Base-by-base conservation (phyloP, 1,284 basidiomycete species). In the Ustilago vetiveriae region DNA sequence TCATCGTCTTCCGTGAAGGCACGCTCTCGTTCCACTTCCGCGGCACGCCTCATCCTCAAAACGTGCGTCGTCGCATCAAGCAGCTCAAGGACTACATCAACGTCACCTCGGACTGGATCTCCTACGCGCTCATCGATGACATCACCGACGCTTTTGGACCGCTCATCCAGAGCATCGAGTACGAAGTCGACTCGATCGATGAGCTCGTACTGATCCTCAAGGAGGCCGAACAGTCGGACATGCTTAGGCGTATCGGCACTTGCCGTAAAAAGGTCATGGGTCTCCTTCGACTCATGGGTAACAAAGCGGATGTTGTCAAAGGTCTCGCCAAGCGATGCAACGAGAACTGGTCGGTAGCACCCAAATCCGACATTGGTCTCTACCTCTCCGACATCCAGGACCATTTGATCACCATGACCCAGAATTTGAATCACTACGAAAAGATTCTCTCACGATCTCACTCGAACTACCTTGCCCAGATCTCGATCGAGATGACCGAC, bases 211-310 rank as follows among this genome's bases (percentile, higher is more conserved):
- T 98, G 55, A 99, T 99, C 38, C 84, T 98, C 55, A 98, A 96
- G 78, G 89, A 90, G 67, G 88, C 89, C 0, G 90, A 90, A 80
- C 90, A 90, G 81, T 89, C 86, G 66, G 90, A 91, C 83, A 90
- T 91, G 90, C 84, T 91, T 67, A 81, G 89, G 59, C 46, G 94
- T 65, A 99, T 98, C 77, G 96, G 96, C 38, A 97, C 93, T 0
- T 98, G 96, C 82, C 88, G 96, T 46, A 98, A 98, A 85, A 99
- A 99, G 84, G 96, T 99, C 76, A 98, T 99, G 96, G 96, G 96
- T 26, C 84, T 99, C 33, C 83, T 99, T 46, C 81, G 86, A 6
- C 84, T 98, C 49, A 98, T 99, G 95, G 96, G 96, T 33, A 98
- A 96, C 84, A 99, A 99, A 85, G 96, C 96, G 41, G 96, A 99